Conservation (phyloP, 345 rosid species). For the Cardamine occulta region DNA sequence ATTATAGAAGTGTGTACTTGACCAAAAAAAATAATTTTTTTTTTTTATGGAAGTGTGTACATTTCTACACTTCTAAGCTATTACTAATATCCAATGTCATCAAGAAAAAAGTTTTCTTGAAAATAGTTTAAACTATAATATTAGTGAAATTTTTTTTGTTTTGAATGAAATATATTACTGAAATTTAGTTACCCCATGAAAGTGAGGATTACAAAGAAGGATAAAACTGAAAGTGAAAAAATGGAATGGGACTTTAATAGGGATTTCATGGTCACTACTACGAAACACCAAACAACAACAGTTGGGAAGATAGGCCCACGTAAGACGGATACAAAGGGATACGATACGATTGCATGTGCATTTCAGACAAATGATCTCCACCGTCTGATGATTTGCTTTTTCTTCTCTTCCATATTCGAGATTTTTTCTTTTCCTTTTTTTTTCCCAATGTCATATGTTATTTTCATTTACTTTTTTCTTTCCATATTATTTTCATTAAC, state of each 20-base stretch:
- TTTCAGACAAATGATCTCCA: slow-evolving; percentile 12
- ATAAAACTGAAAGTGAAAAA: neutral
- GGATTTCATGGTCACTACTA: neutral
- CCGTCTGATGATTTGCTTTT: neutral
- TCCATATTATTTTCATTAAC: neutral
- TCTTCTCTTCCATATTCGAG: neutral
- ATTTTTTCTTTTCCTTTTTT: neutral
- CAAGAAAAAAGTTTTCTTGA: neutral
- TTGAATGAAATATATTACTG: too few relatives aligned
- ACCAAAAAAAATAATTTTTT: too few relatives aligned
- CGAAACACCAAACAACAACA: neutral
- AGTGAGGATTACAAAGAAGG: slow-evolving; percentile 5
- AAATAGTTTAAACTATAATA: neutral
- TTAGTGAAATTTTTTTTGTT: neutral
- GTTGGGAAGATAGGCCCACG: slow-evolving; percentile 17
- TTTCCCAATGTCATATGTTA: too few relatives aligned
- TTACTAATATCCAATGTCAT: too few relatives aligned
- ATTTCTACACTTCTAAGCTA: too few relatives aligned
- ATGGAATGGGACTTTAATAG: neutral
- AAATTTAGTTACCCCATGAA: neutral
- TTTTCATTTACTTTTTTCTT: too few relatives aligned
- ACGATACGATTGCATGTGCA: slow-evolving; percentile 34
- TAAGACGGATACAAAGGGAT: slow-evolving; percentile 21
- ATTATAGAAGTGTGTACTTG: too few relatives aligned
- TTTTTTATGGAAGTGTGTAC: too few relatives aligned